Evolutionary conservation across 306 rosid genomes (phyloP), one percentile per base, ranked within the genome.

Genomic region (Boehmeria nivea): DNA sequence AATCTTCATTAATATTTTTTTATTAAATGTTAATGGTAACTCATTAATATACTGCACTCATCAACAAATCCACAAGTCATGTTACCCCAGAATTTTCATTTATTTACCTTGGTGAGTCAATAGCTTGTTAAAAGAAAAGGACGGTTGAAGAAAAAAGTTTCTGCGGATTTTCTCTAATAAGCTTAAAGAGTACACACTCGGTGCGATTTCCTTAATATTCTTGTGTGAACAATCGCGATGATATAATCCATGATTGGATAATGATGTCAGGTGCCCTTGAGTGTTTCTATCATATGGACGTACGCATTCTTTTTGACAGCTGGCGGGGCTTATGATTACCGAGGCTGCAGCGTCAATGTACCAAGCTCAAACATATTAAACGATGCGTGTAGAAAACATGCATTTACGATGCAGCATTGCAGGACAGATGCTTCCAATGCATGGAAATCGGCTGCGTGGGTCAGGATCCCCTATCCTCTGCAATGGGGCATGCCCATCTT

Each of bases 401-500:
- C 87, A 53, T 76, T 72, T 61, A 78, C 95, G 45, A 88, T 88
- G 95, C 67, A 71, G 53, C 88, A 85, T 81, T 88, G 97, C 70
- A 69, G 91, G 70, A 81, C 95, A n/a, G 97, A 85, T 64, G 84
- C 77, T 63, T 88, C 97, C 37, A 60, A 77, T 73, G 97, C 95
- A 60, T 72, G 78, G 74, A 76, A 77, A 56, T 76, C 91, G 37
- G 82, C 95, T 15, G 81, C 75, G 20, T 88, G 91, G 91, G 80
- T 88, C 74, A 65, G 91, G 79, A 54, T 85, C 40, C 95, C 97
- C 26, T 83, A 82, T 69, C 97, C 95, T 60, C 74, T 88, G 53
- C 97, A 88, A 48, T 88, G 95, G 97, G 97, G 97, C 47, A 61
- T 76, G 59, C 97, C 89, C 43, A 66, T 85, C 76, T 85, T 88